Evolutionary conservation across 2,329 filamentous ascomycete species (phyloP).

Genomic region (Cercospora zeae-maydis): DNA sequence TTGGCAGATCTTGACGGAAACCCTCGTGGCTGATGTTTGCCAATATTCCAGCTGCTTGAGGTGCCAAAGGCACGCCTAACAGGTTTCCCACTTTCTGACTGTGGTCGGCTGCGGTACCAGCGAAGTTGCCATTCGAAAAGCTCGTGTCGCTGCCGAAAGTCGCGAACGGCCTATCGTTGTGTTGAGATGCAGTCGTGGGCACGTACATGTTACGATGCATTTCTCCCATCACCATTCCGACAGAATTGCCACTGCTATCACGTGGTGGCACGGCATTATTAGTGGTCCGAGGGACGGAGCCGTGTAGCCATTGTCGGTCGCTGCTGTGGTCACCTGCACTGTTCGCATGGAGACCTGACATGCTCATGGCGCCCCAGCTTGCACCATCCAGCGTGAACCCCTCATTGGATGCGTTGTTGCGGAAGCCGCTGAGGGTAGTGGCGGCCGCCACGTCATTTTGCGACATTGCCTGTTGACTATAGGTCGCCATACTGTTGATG

Average conservation of each 20-base stretch:
- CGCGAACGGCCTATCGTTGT: slow-evolving; percentile 5
- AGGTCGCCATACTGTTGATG: slow-evolving; percentile 11
- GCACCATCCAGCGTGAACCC: slow-evolving; percentile 9
- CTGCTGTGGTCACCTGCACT: not conserved
- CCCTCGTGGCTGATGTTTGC: not conserved
- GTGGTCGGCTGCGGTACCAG: slow-evolving; percentile 9
- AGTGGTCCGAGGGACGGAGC: not conserved
- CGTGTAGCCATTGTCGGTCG: slow-evolving; percentile 8
- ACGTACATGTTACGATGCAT: slow-evolving; percentile 2
- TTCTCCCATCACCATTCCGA: slow-evolving; percentile 3
- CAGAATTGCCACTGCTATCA: not conserved
- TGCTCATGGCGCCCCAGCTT: slow-evolving; percentile 7
- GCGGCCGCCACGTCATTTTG: slow-evolving; percentile 9
- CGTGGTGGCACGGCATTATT: not conserved
- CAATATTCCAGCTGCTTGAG: slow-evolving; percentile 8
- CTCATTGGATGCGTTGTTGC: slow-evolving; percentile 11
- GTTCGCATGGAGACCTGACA: not conserved
- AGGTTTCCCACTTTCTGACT: slow-evolving; percentile 11
- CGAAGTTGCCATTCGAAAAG: slow-evolving; percentile 10
- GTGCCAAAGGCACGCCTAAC: slow-evolving; percentile 8
- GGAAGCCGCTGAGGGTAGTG: slow-evolving; percentile 10
- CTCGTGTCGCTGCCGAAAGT: slow-evolving; percentile 13
- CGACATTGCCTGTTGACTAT: slow-evolving; percentile 7
- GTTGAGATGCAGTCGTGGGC: not conserved
- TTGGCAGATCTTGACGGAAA: not conserved